Evolutionary conservation across 2,329 filamentous ascomycete species (phyloP).

Genomic region (Penicillium sp.): DNA sequence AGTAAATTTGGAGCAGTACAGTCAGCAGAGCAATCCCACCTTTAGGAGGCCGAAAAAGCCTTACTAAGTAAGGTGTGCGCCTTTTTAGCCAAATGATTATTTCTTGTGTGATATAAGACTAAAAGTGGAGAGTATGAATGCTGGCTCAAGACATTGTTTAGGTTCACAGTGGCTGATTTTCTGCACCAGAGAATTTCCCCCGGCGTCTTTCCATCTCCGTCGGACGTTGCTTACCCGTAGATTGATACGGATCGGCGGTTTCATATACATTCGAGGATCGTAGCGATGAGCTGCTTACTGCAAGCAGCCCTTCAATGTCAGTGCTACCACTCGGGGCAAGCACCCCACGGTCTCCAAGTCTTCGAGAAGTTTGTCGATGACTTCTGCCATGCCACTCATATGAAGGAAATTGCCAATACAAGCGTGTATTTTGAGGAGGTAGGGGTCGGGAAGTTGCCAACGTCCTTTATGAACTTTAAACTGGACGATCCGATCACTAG

Average conservation of each 20-base stretch:
- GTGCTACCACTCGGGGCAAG: slow-evolving; percentile 13
- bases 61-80: too few species aligned
- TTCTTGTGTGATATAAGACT: too few species aligned
- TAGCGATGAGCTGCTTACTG: slow-evolving; percentile 12
- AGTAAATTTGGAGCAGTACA: too few species aligned
- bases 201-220: slow-evolving; percentile 3
- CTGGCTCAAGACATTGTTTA: background rate
- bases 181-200: slow-evolving; percentile 1
- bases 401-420: slow-evolving; percentile 19
- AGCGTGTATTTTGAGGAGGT: slow-evolving; percentile 18
- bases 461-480: slow-evolving; percentile 13
- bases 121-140: background rate
- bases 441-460: slow-evolving; percentile 15
- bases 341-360: slow-evolving; percentile 11
- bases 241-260: slow-evolving; percentile 4
- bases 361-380: slow-evolving; percentile 14
- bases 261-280: slow-evolving; percentile 6
- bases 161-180: slow-evolving; percentile 1
- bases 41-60: too few species aligned
- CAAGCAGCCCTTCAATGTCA: slow-evolving; percentile 14
- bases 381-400: slow-evolving; percentile 16
- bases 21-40: too few species aligned
- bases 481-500: slow-evolving; percentile 11
- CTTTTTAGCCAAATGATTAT: too few species aligned
- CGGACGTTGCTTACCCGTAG: slow-evolving; percentile 7